Conservation (phyloP, 1,139 yeast genomes). For the Blastobotrys raffinosifermentans region DNA sequence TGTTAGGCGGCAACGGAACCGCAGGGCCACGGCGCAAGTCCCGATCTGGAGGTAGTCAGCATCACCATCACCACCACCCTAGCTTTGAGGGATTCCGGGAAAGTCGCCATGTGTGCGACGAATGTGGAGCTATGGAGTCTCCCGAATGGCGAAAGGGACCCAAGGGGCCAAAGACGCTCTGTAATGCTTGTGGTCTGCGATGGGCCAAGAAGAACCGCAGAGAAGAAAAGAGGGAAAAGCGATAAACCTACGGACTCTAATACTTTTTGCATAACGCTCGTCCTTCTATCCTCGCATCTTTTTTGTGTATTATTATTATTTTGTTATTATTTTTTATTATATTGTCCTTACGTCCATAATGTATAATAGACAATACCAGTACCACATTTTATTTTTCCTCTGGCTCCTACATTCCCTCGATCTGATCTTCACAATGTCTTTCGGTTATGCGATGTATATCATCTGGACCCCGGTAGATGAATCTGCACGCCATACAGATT, state of each 20-base stretch:
- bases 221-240: slow-evolving; percentile 13
- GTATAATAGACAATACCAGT: background rate
- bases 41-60: slow-evolving; percentile 1
- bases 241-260: background rate
- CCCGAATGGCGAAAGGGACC: slow-evolving; percentile 70
- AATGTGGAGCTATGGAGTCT: slow-evolving; percentile 60
- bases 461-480: no score
- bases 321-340: slow-evolving; percentile 1
- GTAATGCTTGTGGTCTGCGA: slow-evolving; percentile 62
- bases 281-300: background rate
- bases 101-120: slow-evolving; percentile 22
- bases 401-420: no score
- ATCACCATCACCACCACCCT: slow-evolving; percentile 11
- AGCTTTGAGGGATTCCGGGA: slow-evolving; percentile 2
- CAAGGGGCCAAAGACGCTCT: slow-evolving; percentile 54
- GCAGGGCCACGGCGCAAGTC: slow-evolving; percentile 12
- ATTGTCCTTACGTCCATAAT: background rate
- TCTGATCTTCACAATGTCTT: no score
- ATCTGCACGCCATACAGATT: no score
- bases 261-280: no score
- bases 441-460: no score
- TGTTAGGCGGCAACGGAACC: background rate
- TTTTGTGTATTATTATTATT: slow-evolving; percentile 1
- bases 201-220: slow-evolving; percentile 39
- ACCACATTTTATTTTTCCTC: background rate